These are phyloP conservation scores for Tulasnella sp. DNA, from an alignment of 768 basidiomycete species.

Conservation along the genomic window DNA sequence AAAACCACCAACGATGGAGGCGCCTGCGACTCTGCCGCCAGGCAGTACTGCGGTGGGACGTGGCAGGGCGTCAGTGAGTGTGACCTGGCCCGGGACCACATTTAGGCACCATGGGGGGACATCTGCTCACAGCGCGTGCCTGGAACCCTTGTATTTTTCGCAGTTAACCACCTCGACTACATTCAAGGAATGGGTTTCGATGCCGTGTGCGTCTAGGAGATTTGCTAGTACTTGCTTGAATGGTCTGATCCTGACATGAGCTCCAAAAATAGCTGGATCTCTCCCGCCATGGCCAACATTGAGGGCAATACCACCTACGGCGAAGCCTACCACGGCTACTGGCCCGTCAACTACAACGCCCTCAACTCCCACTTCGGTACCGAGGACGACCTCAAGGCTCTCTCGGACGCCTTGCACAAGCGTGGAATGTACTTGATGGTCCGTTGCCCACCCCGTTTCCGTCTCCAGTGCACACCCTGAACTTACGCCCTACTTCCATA, in stretches of 20 bases:
- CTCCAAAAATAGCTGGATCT: slow-evolving; percentile 25
- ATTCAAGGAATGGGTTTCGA: slow-evolving; percentile 11
- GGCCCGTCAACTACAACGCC: slow-evolving; percentile 43
- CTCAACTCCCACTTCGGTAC: slow-evolving; percentile 66
- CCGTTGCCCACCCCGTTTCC: not conserved
- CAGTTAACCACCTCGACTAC: slow-evolving; percentile 8
- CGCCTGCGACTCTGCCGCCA: not conserved
- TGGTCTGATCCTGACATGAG: too few relatives aligned
- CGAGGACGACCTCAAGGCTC: slow-evolving; percentile 54
- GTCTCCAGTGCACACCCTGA: not conserved
- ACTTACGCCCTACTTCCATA: not conserved
- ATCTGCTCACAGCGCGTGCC: not conserved
- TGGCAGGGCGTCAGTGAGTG: slow-evolving; percentile 13
- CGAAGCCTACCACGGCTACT: slow-evolving; percentile 79
- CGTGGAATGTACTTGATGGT: slow-evolving; percentile 76
- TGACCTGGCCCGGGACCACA: not conserved
- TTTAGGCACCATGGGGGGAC: not conserved
- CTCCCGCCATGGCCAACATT: slow-evolving; percentile 65
- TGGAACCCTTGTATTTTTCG: not conserved
- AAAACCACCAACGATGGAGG: not conserved
- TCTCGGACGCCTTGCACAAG: slow-evolving; percentile 53
- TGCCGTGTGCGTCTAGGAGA: not conserved
- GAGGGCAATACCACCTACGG: slow-evolving; percentile 60
- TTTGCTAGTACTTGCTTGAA: too few relatives aligned
- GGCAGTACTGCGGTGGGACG: slow-evolving; percentile 7